Percentiles rank a stretch among this genome's conserved stretches.
phyloP scores from a whole-genome alignment of 2,329 filamentous ascomycete species.

The Talaromyces funiculosus region DNA sequence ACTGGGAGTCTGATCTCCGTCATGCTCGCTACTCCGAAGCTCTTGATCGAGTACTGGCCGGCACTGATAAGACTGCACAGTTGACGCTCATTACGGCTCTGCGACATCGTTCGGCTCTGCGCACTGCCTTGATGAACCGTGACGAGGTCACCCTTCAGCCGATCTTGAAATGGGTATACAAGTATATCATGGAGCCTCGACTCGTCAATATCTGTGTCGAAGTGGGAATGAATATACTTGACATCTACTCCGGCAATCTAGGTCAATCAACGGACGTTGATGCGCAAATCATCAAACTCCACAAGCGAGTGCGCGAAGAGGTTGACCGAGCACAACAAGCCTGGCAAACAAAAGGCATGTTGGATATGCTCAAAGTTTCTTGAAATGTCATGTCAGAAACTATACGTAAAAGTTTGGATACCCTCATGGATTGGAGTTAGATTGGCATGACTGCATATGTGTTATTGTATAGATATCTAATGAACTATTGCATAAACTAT shows the following conservation, averaged over 20 bases:
- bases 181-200: slow-evolving; percentile 74
- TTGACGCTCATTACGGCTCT: slow-evolving; percentile 78
- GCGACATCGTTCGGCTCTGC: slow-evolving; percentile 78
- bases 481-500: not conserved
- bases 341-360: slow-evolving; percentile 77
- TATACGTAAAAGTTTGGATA: slow-evolving; percentile 13
- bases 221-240: slow-evolving; percentile 72
- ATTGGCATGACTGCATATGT: slow-evolving; percentile 6
- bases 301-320: slow-evolving; percentile 65
- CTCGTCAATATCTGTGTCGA: slow-evolving; percentile 78
- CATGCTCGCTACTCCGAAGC: slow-evolving; percentile 71
- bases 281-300: slow-evolving; percentile 61
- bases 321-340: slow-evolving; percentile 81
- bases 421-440: slow-evolving; percentile 13
- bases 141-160: slow-evolving; percentile 78
- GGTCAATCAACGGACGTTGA: slow-evolving; percentile 69
- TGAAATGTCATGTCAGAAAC: slow-evolving; percentile 1
- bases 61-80: slow-evolving; percentile 54
- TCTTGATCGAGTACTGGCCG: slow-evolving; percentile 69
- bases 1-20: slow-evolving; percentile 77
- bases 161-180: slow-evolving; percentile 74
- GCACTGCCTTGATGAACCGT: slow-evolving; percentile 70
- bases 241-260: slow-evolving; percentile 78
- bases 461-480: slow-evolving; percentile 1
- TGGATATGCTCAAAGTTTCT: slow-evolving; percentile 60